Evolutionary conservation across 352 stramenopile species (phyloP).

Genomic region (Thraustochytrium striatum): DNA sequence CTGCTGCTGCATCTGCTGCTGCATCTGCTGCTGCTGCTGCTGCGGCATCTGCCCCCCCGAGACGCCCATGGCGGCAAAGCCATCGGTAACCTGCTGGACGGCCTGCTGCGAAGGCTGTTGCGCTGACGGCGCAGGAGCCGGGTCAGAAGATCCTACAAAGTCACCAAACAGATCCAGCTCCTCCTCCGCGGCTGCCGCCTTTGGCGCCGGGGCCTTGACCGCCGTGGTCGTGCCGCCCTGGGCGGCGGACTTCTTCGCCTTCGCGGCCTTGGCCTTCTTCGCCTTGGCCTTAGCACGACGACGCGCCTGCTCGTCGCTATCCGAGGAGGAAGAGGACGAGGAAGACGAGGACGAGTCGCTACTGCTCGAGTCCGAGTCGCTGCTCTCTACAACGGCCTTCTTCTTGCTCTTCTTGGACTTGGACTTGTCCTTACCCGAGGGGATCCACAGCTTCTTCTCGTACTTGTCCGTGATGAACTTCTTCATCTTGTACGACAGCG

Average conservation of each 20-base stretch:
- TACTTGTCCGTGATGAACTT: slow-evolving; percentile 62
- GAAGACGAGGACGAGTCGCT: slow-evolving; percentile 20
- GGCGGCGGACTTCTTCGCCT: background rate
- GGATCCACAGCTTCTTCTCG: slow-evolving; percentile 51
- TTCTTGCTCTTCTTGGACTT: slow-evolving; percentile 18
- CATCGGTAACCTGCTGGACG: background rate
- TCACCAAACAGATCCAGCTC: slow-evolving; percentile 25
- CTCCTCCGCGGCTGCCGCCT: background rate
- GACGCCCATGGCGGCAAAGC: slow-evolving; percentile 9
- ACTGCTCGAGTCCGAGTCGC: background rate
- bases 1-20: background rate
- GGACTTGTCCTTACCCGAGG: background rate
- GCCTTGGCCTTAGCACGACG: background rate
- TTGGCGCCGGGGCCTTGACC: background rate
- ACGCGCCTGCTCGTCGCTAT: background rate
- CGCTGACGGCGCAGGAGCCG: background rate
- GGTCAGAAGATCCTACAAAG: no score
- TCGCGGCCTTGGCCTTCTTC: slow-evolving; percentile 35
- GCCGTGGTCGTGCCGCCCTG: background rate
- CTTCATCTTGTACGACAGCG: slow-evolving; percentile 55
- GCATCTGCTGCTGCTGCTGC: background rate
- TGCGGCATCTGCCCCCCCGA: background rate
- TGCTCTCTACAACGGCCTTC: background rate
- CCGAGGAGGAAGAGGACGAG: background rate
- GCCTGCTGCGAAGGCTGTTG: background rate